These are phyloP conservation scores for Ascochyta pisi DNA, from an alignment of 2,329 filamentous ascomycete genomes.

Conservation along the genomic window DNA sequence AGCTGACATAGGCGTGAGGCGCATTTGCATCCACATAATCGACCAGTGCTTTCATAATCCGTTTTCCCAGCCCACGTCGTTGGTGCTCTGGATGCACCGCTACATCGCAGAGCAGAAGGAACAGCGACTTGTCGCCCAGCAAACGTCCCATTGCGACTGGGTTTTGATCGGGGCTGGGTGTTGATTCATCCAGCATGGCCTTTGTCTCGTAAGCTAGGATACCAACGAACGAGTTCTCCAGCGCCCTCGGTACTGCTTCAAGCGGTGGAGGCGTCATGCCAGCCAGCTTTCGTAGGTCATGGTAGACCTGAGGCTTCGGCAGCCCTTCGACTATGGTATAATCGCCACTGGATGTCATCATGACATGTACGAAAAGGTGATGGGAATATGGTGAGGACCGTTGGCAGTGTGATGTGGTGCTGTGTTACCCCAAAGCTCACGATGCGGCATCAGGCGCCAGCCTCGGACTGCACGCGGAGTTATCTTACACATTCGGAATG, in stretches of 20 bases:
- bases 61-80: conserved; percentile 56
- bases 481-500: conserved; percentile 4
- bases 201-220: conserved; percentile 36
- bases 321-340: conserved; percentile 39
- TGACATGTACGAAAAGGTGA: background rate
- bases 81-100: conserved; percentile 59
- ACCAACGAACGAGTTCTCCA: conserved; percentile 35
- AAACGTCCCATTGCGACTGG: conserved; percentile 60
- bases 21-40: conserved; percentile 51
- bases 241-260: conserved; percentile 33
- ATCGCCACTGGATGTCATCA: conserved; percentile 20
- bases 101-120: conserved; percentile 60
- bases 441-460: conserved; percentile 21
- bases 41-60: conserved; percentile 54
- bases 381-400: background rate
- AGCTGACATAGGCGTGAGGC: conserved; percentile 53
- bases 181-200: conserved; percentile 31
- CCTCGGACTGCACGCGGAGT: conserved; percentile 16
- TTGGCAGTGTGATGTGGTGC: conserved; percentile 2
- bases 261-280: conserved; percentile 41
- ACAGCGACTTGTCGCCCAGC: conserved; percentile 60
- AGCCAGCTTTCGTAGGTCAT: conserved; percentile 39
- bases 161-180: conserved; percentile 24
- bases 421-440: conserved; percentile 18
- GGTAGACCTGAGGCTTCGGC: conserved; percentile 40